Evolutionary conservation across 1,139 yeast genomes (phyloP), one percentile per base, ranked within the genome.

Genomic region (Blastobotrys buckinghamii): DNA sequence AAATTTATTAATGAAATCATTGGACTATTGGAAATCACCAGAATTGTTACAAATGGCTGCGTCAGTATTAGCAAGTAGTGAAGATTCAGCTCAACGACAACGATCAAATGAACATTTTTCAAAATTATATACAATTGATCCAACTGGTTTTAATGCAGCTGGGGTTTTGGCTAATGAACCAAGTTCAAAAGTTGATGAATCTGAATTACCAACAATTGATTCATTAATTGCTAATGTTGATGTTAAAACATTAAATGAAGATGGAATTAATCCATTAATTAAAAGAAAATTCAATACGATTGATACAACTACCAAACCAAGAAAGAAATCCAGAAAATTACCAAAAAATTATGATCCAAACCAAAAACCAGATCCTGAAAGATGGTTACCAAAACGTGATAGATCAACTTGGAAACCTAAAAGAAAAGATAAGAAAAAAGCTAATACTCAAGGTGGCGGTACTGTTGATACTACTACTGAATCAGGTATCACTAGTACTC

Each of bases 331-430:
- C 67, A 55, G 59, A 64, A 43, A 67, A 63, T 66, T 72, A 37
- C 74, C 81, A 34, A 69, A 71, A 50, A 60, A 61, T 42, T 73
- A 62, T 45, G 79, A 76, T 49, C 59, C 68, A 2, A 55, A 61
- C 6, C 67, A 63, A 47, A 57, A 60, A 17, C 71, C 78, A 1
- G 84, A 82, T 58, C 76, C 77, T 9, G 97, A 90, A 65, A 81
- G 97, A 69, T 90, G 97, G 97, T 69, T 89, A 48, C 95, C 97
- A 29, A 62, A 85, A 75, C 83, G 81, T 61, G 92, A 89, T 63
- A 78, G 97, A 66, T 78, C 89, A 6, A 81, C 82, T 58, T 89
- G 85, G 70, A 86, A 80, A 65, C 88, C 95, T 17, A 82, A 84
- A 60, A 72, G 72, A 62, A 66, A 67, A 55, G 70, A 66, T 40